These are phyloP conservation scores for Fusarium begoniae DNA, from an alignment of 2,329 filamentous ascomycete genomes.

Conservation along the genomic window DNA sequence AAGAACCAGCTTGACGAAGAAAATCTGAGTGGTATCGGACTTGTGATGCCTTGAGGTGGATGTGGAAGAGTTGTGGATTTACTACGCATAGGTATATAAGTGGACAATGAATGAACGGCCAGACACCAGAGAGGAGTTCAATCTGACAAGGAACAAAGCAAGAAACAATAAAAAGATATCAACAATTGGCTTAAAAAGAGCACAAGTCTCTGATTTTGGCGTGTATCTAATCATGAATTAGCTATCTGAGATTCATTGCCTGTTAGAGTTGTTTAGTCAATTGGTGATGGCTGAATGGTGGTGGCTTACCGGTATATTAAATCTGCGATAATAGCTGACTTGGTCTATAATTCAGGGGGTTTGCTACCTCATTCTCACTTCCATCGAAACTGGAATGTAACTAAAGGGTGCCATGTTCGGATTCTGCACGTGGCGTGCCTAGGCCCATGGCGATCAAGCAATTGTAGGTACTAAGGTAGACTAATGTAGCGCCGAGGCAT, in stretches of 20 bases:
- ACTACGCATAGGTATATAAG: neutral
- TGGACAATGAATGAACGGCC: neutral
- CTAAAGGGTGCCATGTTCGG: constrained; percentile 2
- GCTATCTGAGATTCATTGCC: neutral
- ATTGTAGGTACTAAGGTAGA: neutral
- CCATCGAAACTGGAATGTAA: constrained; percentile 9
- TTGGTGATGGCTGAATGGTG: neutral
- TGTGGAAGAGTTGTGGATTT: neutral
- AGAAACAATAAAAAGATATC: constrained; percentile 6
- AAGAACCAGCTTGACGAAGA: constrained; percentile 81
- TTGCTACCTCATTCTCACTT: neutral
- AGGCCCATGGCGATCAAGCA: neutral
- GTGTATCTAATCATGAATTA: constrained; percentile 2
- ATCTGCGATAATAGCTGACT: neutral
- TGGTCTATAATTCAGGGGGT: neutral
- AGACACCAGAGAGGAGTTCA: constrained; percentile 1
- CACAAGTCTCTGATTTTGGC: constrained; percentile 1
- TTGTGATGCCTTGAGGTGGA: constrained; percentile 71
- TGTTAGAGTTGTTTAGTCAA: neutral
- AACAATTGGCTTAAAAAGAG: constrained; percentile 14
- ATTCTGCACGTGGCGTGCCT: constrained; percentile 15
- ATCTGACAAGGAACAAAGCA: neutral
- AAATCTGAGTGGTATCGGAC: constrained; percentile 84
- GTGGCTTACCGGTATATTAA: neutral
- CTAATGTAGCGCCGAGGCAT: constrained; percentile 5